phyloP scores from a whole-genome alignment of 768 basidiomycete genomes.

The Leccinum aurantiacum region DNA sequence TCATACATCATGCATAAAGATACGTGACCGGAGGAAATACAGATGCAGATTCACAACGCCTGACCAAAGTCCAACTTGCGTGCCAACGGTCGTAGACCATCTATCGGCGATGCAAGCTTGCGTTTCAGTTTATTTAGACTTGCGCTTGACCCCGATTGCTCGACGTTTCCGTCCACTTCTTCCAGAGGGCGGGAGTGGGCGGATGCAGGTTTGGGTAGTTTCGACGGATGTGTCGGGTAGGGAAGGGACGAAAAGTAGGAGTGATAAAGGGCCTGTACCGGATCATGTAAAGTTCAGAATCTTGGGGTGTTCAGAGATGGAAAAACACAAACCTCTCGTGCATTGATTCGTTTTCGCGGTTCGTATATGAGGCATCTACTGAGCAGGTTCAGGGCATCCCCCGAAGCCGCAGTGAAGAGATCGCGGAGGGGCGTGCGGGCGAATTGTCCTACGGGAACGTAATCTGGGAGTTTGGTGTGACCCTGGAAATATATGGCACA shows the following conservation, averaged over 20 bases:
- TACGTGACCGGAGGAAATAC: neutral
- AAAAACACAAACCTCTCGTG: slow-evolving; percentile 63
- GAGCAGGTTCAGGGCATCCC: slow-evolving; percentile 82
- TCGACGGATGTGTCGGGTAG: slow-evolving; percentile 83
- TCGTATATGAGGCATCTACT: slow-evolving; percentile 81
- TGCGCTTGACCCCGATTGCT: slow-evolving; percentile 48
- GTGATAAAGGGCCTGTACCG: slow-evolving; percentile 73
- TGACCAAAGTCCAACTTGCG: slow-evolving; percentile 72
- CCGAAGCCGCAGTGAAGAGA: slow-evolving; percentile 88
- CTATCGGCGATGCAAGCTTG: slow-evolving; percentile 58
- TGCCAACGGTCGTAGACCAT: slow-evolving; percentile 59
- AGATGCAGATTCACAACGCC: slow-evolving; percentile 13
- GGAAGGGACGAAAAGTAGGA: slow-evolving; percentile 86
- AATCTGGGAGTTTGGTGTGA: slow-evolving; percentile 88
- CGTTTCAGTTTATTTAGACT: slow-evolving; percentile 64
- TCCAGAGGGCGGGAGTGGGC: slow-evolving; percentile 61
- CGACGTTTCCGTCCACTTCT: slow-evolving; percentile 76
- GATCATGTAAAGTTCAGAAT: neutral
- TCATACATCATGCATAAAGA: neutral
- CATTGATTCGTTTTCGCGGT: slow-evolving; percentile 77
- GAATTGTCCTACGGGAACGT: slow-evolving; percentile 82
- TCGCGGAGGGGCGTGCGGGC: slow-evolving; percentile 80
- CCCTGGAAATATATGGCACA: slow-evolving; percentile 51
- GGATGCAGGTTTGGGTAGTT: slow-evolving; percentile 73
- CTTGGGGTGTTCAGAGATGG: no score